phyloP scores from a whole-genome alignment of 768 basidiomycete species.

The Hebeloma cylindrosporum region DNA sequence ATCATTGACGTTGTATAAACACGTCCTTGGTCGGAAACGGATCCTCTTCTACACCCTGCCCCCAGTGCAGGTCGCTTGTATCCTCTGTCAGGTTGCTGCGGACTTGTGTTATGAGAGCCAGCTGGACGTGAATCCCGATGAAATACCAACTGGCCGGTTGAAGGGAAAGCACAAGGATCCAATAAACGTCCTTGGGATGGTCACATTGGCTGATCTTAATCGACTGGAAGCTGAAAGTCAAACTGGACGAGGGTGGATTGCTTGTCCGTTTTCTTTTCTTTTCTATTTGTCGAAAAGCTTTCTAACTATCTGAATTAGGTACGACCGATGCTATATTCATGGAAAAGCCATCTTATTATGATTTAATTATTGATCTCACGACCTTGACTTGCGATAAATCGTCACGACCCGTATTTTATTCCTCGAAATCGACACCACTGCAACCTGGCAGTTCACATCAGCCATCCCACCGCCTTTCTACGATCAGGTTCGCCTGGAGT shows the following conservation, averaged over 20 bases:
- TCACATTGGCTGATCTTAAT: constrained; percentile 74
- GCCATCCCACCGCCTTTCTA: constrained; percentile 56
- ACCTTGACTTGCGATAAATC: constrained; percentile 60
- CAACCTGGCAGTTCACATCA: constrained; percentile 32
- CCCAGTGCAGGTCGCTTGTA: constrained; percentile 77
- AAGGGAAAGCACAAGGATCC: constrained; percentile 44
- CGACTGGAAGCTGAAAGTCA: constrained; percentile 55
- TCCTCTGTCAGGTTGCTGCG: constrained; percentile 69
- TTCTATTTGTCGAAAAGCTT: neutral
- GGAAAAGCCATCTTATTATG: constrained; percentile 77
- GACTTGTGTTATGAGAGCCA: constrained; percentile 50
- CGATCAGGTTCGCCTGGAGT: constrained; percentile 79
- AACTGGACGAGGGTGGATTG: constrained; percentile 76
- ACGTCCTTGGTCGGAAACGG: constrained; percentile 69
- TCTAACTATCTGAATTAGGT: constrained; percentile 32
- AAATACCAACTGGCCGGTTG: constrained; percentile 13
- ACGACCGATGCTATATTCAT: constrained; percentile 85
- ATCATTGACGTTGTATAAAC: constrained; percentile 75
- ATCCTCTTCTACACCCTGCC: constrained; percentile 81
- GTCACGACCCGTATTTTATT: constrained; percentile 65
- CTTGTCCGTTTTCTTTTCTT: constrained; percentile 50
- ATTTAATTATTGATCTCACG: constrained; percentile 78
- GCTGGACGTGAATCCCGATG: constrained; percentile 27
- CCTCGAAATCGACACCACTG: constrained; percentile 49
- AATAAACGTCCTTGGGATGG: constrained; percentile 73